Conservation (phyloP, 768 basidiomycete species). For the Cystofilobasidium ferigula region DNA sequence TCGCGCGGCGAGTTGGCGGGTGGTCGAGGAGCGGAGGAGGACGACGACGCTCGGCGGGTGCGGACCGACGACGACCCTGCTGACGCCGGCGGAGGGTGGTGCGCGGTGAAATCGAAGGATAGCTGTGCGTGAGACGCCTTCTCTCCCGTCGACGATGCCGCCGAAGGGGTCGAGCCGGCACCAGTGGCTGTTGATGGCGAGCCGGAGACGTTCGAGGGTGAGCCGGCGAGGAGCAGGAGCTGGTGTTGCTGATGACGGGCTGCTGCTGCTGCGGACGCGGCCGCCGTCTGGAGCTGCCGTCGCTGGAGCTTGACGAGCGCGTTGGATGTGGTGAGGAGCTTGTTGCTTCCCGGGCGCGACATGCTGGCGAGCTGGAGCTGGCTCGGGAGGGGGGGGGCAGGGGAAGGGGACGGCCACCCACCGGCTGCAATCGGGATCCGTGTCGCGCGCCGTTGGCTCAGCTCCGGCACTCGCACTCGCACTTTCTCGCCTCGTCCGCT, state of each 20-base stretch:
- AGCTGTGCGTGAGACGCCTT: neutral
- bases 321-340: neutral
- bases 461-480: no score
- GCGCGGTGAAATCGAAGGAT: neutral
- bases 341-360: neutral
- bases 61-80: neutral
- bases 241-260: neutral
- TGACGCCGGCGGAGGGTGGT: neutral
- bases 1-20: neutral
- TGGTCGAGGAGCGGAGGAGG: neutral
- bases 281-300: neutral
- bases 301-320: slow-evolving; percentile 3
- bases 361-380: neutral
- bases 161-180: neutral
- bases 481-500: no score
- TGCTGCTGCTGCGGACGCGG: neutral
- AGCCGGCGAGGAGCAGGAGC: neutral
- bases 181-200: neutral
- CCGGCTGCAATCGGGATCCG: no score
- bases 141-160: neutral
- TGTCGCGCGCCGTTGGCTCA: no score
- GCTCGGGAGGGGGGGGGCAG: no score
- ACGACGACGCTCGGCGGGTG: neutral
- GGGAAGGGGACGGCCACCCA: no score
- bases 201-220: no score